These are phyloP conservation scores for Incumbomyces delicatus DNA, from an alignment of 2,329 filamentous ascomycete genomes.

Conservation along the genomic window DNA sequence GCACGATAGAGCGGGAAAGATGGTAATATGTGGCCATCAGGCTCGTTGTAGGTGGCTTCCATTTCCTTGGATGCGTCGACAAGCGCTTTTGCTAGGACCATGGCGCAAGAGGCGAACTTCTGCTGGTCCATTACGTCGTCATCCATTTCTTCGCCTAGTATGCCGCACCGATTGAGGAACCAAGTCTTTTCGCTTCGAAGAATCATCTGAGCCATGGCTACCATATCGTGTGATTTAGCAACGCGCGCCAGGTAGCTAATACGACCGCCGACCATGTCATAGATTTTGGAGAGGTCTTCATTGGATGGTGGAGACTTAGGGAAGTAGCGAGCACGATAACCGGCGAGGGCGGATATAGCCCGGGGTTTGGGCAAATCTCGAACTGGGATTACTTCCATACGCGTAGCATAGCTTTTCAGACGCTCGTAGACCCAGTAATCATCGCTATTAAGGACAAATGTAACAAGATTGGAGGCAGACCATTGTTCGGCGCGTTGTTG, in stretches of 20 bases:
- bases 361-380: constrained; percentile 69
- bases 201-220: constrained; percentile 64
- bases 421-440: constrained; percentile 98
- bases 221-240: constrained; percentile 75
- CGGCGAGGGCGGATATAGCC: constrained; percentile 65
- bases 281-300: constrained; percentile 62
- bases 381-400: constrained; percentile 88
- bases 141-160: constrained; percentile 69
- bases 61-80: constrained; percentile 68
- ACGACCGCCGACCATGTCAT: constrained; percentile 76
- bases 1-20: constrained; percentile 72
- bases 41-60: constrained; percentile 56
- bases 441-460: constrained; percentile 84
- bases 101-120: constrained; percentile 87
- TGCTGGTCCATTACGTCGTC: constrained; percentile 98
- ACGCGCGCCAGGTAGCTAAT: constrained; percentile 81
- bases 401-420: constrained; percentile 80
- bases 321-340: constrained; percentile 74
- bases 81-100: constrained; percentile 83
- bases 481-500: constrained; percentile 94
- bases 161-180: constrained; percentile 72
- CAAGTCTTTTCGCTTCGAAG: constrained; percentile 63
- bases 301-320: constrained; percentile 46
- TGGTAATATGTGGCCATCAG: constrained; percentile 65
- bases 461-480: constrained; percentile 85